These are phyloP conservation scores for Phytophthora fragariaefolia DNA, from an alignment of 352 stramenopile genomes.

Conservation along the genomic window DNA sequence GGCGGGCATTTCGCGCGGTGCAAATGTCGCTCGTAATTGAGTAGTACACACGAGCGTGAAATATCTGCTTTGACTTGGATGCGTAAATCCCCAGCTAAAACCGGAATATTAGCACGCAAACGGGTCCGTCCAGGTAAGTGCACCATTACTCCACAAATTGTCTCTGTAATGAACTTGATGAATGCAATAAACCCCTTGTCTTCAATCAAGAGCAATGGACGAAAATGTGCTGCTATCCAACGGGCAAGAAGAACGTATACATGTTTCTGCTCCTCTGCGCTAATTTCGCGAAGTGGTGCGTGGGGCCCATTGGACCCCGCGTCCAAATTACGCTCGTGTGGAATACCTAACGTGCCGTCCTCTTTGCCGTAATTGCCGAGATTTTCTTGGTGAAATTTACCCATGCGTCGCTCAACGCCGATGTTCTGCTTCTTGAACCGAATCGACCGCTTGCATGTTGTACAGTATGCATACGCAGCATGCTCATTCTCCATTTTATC, in stretches of 20 bases:
- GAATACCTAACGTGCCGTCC: background rate
- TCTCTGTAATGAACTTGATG: background rate
- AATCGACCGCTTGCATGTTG: background rate
- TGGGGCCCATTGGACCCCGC: too few species aligned
- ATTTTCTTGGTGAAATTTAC: background rate
- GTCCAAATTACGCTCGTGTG: background rate
- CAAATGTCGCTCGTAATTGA: background rate
- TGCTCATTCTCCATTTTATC: conserved; percentile 3
- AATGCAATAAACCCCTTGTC: background rate
- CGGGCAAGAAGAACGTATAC: background rate
- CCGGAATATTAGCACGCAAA: background rate
- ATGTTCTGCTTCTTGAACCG: background rate
- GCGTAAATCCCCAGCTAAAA: too few species aligned
- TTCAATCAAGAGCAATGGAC: background rate
- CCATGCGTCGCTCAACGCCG: background rate
- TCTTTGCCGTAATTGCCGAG: too few species aligned
- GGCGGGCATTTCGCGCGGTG: background rate
- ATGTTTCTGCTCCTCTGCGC: background rate
- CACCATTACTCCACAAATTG: background rate
- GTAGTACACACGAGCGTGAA: background rate
- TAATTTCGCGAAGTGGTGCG: background rate
- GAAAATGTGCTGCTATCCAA: background rate
- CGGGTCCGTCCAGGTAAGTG: background rate
- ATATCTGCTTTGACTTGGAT: too few species aligned
- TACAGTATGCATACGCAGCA: conserved; percentile 12